Base-by-base conservation (phyloP, 2,329 filamentous ascomycete genomes). In the Sporothrix phasma region DNA sequence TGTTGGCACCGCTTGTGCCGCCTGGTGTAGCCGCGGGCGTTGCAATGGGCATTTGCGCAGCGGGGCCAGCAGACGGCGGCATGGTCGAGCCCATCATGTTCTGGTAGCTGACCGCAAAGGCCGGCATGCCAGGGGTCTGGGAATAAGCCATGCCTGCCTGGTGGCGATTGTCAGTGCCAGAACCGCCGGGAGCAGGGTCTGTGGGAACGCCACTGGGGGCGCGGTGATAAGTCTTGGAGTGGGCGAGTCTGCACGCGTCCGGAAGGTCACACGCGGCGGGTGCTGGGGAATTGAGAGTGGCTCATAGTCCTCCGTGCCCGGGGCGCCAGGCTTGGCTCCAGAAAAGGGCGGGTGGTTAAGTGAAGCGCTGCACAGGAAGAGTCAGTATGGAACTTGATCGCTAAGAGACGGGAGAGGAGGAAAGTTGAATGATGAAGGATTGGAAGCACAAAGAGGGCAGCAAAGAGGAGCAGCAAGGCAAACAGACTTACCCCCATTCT, bases 401-500 rank as follows among this genome's bases (percentile, higher is more conserved):
- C n/a, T 11, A 34, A 22, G 11, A 59, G 13, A 24, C 19, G 31
- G n/a, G 24, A 46, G 7, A 31, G 2, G 8, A 3, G 3, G 31
- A n/a, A 29, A 39, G 24, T 8, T 3, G n/a, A 31, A 7, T 41
- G 10, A 19, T 6, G 4, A 61, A 47, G 11, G 5, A 8, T 4
- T 34, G 31, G 31, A 8, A 34, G 31, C 22, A 34, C 31, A 3
- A 61, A 7, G 6, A 39, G 34, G 34, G 19, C 10, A 31, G 51
- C 8, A 29, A 24, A 15, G n/a, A 22, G 13, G 37, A 8, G 5
- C 10, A 19, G 31, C 6, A 24, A n/a, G n/a, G n/a, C 7, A 60
- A 56, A 13, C 39, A 49, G n/a, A 65, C 66, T 39, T n/a, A 69
- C 68, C 68, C 68, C 68, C 68, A 69, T 63, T 69, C 68, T 1